Evolutionary conservation across 116 monocot genomes (phyloP).

Genomic region (Cymodocea nodosa): DNA sequence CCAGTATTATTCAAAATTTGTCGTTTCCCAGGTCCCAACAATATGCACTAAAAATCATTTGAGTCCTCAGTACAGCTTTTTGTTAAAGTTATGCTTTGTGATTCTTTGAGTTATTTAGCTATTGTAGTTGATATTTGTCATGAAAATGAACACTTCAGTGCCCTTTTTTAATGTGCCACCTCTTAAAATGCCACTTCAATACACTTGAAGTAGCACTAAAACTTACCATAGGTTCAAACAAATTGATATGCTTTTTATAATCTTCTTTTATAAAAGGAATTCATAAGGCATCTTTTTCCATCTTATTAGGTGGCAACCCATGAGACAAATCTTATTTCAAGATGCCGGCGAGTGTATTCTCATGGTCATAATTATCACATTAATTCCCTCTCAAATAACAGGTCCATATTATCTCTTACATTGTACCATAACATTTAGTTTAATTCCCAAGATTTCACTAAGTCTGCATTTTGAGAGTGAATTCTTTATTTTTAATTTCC

Average conservation of each 20-base stretch:
- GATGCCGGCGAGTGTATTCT: constrained; percentile 53
- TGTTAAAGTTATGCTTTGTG: neutral
- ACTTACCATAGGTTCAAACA: no score
- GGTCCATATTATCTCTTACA: constrained; percentile 15
- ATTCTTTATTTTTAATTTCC: neutral
- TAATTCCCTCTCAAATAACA: constrained; percentile 59
- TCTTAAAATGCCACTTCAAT: no score
- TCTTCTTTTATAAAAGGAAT: neutral
- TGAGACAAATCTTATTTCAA: constrained; percentile 52
- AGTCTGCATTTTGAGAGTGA: neutral
- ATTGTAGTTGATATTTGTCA: no score
- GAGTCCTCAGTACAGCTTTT: neutral
- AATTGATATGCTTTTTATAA: no score
- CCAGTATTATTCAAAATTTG: no score
- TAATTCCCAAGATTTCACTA: neutral
- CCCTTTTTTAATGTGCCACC: no score
- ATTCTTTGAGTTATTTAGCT: neutral
- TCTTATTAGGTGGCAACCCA: constrained; percentile 37
- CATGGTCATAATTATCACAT: constrained; percentile 71
- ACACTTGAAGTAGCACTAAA: no score
- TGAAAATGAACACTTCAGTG: neutral
- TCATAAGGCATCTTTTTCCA: neutral
- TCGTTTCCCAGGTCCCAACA: no score
- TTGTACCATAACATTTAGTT: neutral
- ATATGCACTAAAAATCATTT: neutral